A percentile compares a stretch with the other conserved stretches of the same genome.
Evolutionary conservation across 176 grass and related monocot genomes (phyloP).

Genomic region (Hordeum marinum): DNA sequence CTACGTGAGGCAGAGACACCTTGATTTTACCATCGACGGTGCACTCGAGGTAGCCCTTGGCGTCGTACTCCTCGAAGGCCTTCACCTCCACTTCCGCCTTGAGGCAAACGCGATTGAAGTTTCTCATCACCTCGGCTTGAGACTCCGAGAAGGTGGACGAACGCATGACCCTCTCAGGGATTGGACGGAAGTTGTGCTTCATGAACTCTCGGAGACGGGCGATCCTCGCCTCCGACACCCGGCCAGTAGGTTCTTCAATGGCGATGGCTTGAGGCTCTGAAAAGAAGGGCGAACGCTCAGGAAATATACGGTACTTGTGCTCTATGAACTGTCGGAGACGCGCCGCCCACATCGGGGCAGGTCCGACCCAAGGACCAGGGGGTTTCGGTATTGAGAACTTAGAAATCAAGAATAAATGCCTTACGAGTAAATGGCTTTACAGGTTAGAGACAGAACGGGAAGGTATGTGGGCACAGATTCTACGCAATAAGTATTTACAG

Average conservation of each 20-base stretch:
- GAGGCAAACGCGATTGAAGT: not conserved
- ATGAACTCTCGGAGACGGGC: not conserved
- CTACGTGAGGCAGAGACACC: not conserved
- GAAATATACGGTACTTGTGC: not conserved
- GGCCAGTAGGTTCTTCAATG: too few species aligned
- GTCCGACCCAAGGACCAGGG: too few species aligned
- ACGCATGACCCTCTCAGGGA: not conserved
- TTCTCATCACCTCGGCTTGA: not conserved
- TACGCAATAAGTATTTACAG: too few species aligned
- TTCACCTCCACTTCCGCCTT: not conserved
- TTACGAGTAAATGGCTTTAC: too few species aligned
- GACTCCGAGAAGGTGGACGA: not conserved
- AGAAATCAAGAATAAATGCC: too few species aligned
- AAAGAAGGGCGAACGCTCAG: not conserved
- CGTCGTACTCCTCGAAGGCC: not conserved
- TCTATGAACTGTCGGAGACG: not conserved
- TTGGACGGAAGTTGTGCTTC: not conserved
- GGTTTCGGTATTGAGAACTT: too few species aligned
- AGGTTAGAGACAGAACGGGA: too few species aligned
- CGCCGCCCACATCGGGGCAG: not conserved
- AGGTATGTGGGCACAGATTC: too few species aligned
- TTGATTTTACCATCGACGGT: not conserved
- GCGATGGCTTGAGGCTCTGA: not conserved
- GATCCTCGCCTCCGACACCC: not conserved
- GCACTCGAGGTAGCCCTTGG: not conserved